These are phyloP conservation scores for Xylaria scruposa DNA, from an alignment of 495 filamentous ascomycete species.

Conservation along the genomic window DNA sequence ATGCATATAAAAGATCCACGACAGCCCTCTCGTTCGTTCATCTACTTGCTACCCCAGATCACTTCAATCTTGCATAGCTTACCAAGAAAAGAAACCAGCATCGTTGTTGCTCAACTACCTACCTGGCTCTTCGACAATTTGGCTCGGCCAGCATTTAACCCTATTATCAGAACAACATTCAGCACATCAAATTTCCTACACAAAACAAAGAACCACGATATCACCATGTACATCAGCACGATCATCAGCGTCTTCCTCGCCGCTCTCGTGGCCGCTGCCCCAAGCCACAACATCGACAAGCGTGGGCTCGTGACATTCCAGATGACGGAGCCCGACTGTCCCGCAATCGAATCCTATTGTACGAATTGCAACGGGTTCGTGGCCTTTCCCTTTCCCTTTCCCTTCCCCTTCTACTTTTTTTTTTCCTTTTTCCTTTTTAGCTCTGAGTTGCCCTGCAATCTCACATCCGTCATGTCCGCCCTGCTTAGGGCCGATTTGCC, in stretches of 20 bases:
- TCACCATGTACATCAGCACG: conserved; percentile 30
- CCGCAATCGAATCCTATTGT: conserved; percentile 36
- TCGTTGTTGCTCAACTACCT: neutral
- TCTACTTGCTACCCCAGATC: neutral
- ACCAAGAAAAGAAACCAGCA: neutral
- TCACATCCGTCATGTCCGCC: neutral
- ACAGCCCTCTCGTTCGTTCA: neutral
- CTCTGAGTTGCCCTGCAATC: neutral
- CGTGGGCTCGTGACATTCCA: conserved; percentile 9
- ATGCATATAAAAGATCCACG: conserved; percentile 13
- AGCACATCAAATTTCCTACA: neutral
- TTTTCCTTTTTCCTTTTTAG: too few species aligned
- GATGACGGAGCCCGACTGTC: conserved; percentile 33
- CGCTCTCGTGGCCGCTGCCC: conserved; percentile 24
- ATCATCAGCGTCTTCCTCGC: conserved; percentile 32
- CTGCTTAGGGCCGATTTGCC: neutral
- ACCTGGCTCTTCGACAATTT: neutral
- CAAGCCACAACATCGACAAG: neutral
- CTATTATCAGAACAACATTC: neutral
- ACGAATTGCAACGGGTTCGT: conserved; percentile 36
- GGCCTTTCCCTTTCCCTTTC: neutral
- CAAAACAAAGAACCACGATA: neutral
- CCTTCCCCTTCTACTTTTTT: neutral
- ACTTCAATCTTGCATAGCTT: neutral
- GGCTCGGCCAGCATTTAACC: neutral